A percentile compares a stretch with the other conserved stretches of the same genome.
phyloP scores from a whole-genome alignment of 2,329 filamentous ascomycete genomes.

The Ascochyta pisi region DNA sequence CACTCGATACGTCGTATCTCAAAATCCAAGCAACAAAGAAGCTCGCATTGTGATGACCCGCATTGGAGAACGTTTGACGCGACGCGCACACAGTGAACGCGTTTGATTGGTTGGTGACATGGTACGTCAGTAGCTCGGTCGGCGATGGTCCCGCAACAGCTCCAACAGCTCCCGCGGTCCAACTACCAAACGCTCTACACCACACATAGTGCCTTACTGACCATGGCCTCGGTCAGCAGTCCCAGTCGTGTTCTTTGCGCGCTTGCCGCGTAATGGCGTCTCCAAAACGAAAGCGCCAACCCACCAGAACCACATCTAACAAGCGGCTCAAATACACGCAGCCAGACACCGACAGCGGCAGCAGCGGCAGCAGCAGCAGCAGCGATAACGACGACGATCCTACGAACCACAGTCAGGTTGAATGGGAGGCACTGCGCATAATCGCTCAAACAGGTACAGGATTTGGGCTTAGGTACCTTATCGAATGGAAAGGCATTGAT shows the following conservation, averaged over 20 bases:
- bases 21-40: no score
- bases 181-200: constrained; percentile 1
- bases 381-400: background rate
- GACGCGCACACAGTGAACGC: constrained; percentile 6
- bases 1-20: no score
- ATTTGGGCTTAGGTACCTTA: constrained; percentile 52
- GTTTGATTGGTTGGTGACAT: constrained; percentile 16
- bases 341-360: constrained; percentile 12
- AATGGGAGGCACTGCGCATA: constrained; percentile 27
- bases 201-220: constrained; percentile 16
- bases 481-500: constrained; percentile 64
- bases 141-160: constrained; percentile 9
- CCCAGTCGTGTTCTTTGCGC: constrained; percentile 11
- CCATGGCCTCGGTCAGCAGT: constrained; percentile 27
- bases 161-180: constrained; percentile 1
- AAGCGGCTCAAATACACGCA: constrained; percentile 27
- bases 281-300: constrained; percentile 32
- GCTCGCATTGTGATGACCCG: background rate
- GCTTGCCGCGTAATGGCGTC: constrained; percentile 37
- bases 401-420: background rate
- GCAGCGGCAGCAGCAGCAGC: constrained; percentile 6
- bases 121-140: constrained; percentile 18
- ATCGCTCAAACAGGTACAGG: constrained; percentile 27
- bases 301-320: constrained; percentile 18
- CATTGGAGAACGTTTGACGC: background rate